Conservation (phyloP, 352 stramenopile species). For the Phytopythium litorale region DNA sequence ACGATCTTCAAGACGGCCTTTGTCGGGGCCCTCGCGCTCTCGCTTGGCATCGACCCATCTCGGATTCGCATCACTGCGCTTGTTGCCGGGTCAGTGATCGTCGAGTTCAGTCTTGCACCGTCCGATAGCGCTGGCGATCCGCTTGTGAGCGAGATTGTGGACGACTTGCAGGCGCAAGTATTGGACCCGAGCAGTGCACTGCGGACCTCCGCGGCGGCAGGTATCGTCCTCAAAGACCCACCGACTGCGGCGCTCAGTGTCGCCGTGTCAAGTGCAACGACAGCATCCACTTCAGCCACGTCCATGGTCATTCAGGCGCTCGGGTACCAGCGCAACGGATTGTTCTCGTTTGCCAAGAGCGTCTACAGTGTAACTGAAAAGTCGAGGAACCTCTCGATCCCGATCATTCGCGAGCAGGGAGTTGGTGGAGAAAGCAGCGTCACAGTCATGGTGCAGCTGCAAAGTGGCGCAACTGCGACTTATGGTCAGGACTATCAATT, state of each 20-base stretch:
- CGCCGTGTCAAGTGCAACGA: conserved; percentile 14
- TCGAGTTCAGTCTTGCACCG: conserved; percentile 54
- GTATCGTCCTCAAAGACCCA: conserved; percentile 29
- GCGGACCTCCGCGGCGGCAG: conserved; percentile 12
- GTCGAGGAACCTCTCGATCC: conserved; percentile 31
- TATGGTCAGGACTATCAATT: conserved; percentile 40
- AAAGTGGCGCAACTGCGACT: conserved; percentile 27
- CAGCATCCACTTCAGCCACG: conserved; percentile 7
- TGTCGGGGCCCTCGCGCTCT: conserved; percentile 21
- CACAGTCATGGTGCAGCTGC: conserved; percentile 38
- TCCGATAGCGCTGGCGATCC: conserved; percentile 43
- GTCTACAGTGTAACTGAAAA: conserved; percentile 63
- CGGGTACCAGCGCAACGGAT: conserved; percentile 52
- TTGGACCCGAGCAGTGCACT: conserved; percentile 31
- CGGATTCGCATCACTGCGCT: conserved; percentile 51
- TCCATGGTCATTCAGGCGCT: conserved; percentile 35
- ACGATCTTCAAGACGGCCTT: conserved; percentile 46
- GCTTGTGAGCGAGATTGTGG: conserved; percentile 40
- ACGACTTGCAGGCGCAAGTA: conserved; percentile 41
- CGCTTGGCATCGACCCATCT: conserved; percentile 42
- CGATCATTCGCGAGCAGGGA: conserved; percentile 51
- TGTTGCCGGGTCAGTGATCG: conserved; percentile 53
- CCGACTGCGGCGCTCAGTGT: conserved; percentile 23
- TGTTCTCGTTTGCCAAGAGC: conserved; percentile 56
- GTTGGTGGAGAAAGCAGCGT: conserved; percentile 20